These are phyloP conservation scores for Solioccasus polychromus DNA, from an alignment of 768 basidiomycete species.

Conservation along the genomic window DNA sequence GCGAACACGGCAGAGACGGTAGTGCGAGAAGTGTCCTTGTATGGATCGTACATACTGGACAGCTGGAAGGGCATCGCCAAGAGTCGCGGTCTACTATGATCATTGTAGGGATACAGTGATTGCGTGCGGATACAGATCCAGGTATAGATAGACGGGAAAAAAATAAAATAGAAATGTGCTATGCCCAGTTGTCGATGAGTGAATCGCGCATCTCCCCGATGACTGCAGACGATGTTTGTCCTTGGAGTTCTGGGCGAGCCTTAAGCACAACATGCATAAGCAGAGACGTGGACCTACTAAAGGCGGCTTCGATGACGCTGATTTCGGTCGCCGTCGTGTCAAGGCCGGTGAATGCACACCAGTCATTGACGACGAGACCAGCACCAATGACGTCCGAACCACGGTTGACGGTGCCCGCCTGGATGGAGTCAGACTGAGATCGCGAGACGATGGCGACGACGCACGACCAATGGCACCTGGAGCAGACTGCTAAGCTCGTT, in stretches of 20 bases:
- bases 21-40: constrained; percentile 52
- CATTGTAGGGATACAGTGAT: constrained; percentile 16
- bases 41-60: constrained; percentile 56
- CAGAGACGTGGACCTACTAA: constrained; percentile 62
- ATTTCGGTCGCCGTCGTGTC: constrained; percentile 99
- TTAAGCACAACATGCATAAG: constrained; percentile 5
- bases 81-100: constrained; percentile 56
- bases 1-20: constrained; percentile 44
- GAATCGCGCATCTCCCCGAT: constrained; percentile 92
- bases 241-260: constrained; percentile 68
- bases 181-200: constrained; percentile 89
- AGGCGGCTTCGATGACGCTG: constrained; percentile 95
- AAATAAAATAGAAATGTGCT: constrained; percentile 31
- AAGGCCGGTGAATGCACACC: constrained; percentile 98
- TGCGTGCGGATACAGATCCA: constrained; percentile 10
- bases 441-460: constrained; percentile 30
- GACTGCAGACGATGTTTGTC: constrained; percentile 75
- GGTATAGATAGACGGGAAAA: constrained; percentile 15
- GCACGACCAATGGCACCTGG: constrained; percentile 91
- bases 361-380: constrained; percentile 97
- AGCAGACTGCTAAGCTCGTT: constrained; percentile 93
- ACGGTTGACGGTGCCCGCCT: constrained; percentile 98
- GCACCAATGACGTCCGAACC: constrained; percentile 98
- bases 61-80: constrained; percentile 74
- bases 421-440: background rate